These are phyloP conservation scores for Seminavis robusta DNA, from an alignment of 108 stramenopile genomes.

Conservation along the genomic window DNA sequence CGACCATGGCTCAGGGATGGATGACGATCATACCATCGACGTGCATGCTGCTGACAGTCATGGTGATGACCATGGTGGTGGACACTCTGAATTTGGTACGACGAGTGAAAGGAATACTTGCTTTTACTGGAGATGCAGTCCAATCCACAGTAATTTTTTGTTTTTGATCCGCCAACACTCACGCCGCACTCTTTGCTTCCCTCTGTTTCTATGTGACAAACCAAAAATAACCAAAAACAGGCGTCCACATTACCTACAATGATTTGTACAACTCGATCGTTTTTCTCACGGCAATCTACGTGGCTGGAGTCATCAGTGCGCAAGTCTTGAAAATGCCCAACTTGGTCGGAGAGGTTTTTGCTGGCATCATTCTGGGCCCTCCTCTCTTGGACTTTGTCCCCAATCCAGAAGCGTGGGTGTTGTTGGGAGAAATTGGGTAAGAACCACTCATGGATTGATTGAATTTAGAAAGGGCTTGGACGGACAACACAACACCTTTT, in stretches of 20 bases:
- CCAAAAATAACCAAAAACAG: too few species aligned
- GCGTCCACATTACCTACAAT: slow-evolving; percentile 63
- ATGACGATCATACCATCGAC: too few species aligned
- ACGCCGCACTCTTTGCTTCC: too few species aligned
- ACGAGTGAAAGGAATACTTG: too few species aligned
- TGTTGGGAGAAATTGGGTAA: slow-evolving; percentile 74
- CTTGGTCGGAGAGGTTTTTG: slow-evolving; percentile 76
- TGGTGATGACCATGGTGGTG: too few species aligned
- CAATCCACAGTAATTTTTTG: too few species aligned
- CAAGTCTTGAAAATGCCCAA: slow-evolving; percentile 61
- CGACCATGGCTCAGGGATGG: too few species aligned
- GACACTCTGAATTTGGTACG: too few species aligned
- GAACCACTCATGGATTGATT: background rate
- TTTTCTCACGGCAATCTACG: slow-evolving; percentile 62
- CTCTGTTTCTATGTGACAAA: too few species aligned
- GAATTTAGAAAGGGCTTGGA: background rate
- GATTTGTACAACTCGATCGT: slow-evolving; percentile 66
- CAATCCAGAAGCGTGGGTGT: slow-evolving; percentile 61
- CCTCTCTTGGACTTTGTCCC: slow-evolving; percentile 55
- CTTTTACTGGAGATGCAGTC: too few species aligned
- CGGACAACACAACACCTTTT: background rate
- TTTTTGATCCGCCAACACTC: too few species aligned
- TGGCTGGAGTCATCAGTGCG: slow-evolving; percentile 40
- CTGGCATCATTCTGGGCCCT: slow-evolving; percentile 76
- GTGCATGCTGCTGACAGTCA: too few species aligned